These are phyloP conservation scores for Saccharomyces mikatae DNA, from an alignment of 805 yeast genomes.

Conservation along the genomic window DNA sequence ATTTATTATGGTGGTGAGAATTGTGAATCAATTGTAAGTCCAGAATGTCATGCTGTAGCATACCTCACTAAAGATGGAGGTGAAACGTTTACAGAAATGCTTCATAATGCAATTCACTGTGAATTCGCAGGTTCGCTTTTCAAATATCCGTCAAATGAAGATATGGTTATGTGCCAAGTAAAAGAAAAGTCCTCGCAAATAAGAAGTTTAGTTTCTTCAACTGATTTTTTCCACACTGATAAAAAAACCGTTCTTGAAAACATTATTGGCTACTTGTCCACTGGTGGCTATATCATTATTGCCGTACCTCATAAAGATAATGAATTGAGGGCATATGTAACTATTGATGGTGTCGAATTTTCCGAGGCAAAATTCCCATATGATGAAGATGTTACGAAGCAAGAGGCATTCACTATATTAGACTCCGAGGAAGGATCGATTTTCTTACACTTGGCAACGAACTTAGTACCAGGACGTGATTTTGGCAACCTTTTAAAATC, in stretches of 20 bases:
- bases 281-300: slow-evolving; percentile 64
- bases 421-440: slow-evolving; percentile 65
- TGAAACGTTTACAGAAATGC: slow-evolving; percentile 44
- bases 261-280: slow-evolving; percentile 66
- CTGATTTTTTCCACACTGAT: slow-evolving; percentile 41
- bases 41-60: slow-evolving; percentile 51
- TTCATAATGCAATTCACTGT: slow-evolving; percentile 51
- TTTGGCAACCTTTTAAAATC: slow-evolving; percentile 80
- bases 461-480: slow-evolving; percentile 42
- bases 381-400: slow-evolving; percentile 48
- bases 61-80: slow-evolving; percentile 67
- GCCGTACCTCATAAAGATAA: slow-evolving; percentile 50
- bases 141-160: slow-evolving; percentile 35
- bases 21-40: slow-evolving; percentile 41
- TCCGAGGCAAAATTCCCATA: slow-evolving; percentile 75
- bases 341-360: slow-evolving; percentile 69
- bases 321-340: slow-evolving; percentile 58
- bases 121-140: slow-evolving; percentile 55
- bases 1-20: slow-evolving; percentile 61
- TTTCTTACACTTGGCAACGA: slow-evolving; percentile 76
- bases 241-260: slow-evolving; percentile 40
- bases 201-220: slow-evolving; percentile 38
- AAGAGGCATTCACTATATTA: slow-evolving; percentile 70
- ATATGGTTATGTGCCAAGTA: slow-evolving; percentile 60
- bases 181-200: slow-evolving; percentile 29